Percentiles rank a stretch among this genome's conserved stretches.
Conservation (phyloP, 345 rosid species). For the Gossypium turneri region DNA sequence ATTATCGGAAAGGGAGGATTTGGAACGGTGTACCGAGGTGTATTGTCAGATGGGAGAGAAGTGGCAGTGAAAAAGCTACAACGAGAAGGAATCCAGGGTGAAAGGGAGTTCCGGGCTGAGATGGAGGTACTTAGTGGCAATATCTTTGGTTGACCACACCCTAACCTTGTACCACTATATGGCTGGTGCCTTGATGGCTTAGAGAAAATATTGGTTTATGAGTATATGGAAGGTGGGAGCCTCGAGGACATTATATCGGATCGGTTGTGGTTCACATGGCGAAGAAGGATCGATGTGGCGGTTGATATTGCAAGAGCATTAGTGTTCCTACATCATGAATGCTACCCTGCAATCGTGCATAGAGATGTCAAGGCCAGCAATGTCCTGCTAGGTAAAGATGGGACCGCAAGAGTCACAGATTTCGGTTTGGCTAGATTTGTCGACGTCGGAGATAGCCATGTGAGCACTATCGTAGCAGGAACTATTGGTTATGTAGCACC, state of each 20-base stretch:
- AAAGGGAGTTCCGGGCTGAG: conserved; percentile 79
- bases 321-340: conserved; percentile 85
- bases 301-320: conserved; percentile 69
- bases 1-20: conserved; percentile 86
- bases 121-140: conserved; percentile 87
- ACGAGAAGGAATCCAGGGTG: conserved; percentile 80
- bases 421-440: conserved; percentile 86
- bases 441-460: conserved; percentile 70
- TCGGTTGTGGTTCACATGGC: conserved; percentile 55
- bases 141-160: conserved; percentile 87
- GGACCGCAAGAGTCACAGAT: conserved; percentile 78
- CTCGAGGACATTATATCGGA: conserved; percentile 77
- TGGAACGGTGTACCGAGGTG: conserved; percentile 75
- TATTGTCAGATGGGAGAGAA: conserved; percentile 74
- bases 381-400: conserved; percentile 64
- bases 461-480: conserved; percentile 88
- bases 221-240: conserved; percentile 89
- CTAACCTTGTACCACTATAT: conserved; percentile 77
- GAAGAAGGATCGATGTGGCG: conserved; percentile 53
- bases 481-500: conserved; percentile 94
- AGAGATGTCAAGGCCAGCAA: conserved; percentile 96
- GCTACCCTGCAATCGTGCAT: conserved; percentile 82
- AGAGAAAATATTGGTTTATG: conserved; percentile 75
- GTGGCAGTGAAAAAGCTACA: conserved; percentile 92
- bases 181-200: conserved; percentile 87